Percentiles rank a stretch among this genome's conserved stretches.
These are phyloP conservation scores for Clonostachys solani DNA, from an alignment of 2,329 filamentous ascomycete species.

Conservation along the genomic window DNA sequence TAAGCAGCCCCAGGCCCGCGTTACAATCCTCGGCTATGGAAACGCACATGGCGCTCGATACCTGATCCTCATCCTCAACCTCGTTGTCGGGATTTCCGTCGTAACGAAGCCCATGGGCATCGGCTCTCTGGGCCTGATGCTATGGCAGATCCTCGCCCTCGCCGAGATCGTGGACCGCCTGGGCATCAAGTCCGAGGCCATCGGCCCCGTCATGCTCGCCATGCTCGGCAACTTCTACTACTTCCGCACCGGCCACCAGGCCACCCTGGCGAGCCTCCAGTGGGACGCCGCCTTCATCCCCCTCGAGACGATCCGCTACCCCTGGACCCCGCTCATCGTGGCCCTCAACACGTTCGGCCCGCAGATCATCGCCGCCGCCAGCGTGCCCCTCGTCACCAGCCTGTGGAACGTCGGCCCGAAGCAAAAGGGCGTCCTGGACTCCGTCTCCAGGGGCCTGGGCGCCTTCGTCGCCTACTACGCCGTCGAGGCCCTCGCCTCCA, in stretches of 20 bases:
- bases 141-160: constrained; percentile 87
- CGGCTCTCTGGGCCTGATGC: constrained; percentile 74
- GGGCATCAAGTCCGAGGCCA: constrained; percentile 58
- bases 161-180: constrained; percentile 60
- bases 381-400: constrained; percentile 69
- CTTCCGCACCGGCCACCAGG: constrained; percentile 98
- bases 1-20: constrained; percentile 35
- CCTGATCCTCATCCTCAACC: constrained; percentile 75
- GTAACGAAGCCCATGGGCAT: constrained; percentile 94
- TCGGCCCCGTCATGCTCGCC: constrained; percentile 80
- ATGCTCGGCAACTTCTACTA: constrained; percentile 91
- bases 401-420: constrained; percentile 88
- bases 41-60: constrained; percentile 93
- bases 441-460: constrained; percentile 65
- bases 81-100: constrained; percentile 71
- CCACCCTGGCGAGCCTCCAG: constrained; percentile 80
- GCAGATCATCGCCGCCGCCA: constrained; percentile 76
- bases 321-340: constrained; percentile 81
- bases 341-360: constrained; percentile 84
- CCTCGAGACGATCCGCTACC: constrained; percentile 76
- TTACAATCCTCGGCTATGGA: constrained; percentile 84
- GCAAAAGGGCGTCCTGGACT: constrained; percentile 63
- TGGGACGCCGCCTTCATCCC: constrained; percentile 97
- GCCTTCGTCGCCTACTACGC: constrained; percentile 81
- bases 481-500: constrained; percentile 78